Evolutionary conservation across 1,284 basidiomycete species (phyloP).

Genomic region (Ceraceosorus guamensis): DNA sequence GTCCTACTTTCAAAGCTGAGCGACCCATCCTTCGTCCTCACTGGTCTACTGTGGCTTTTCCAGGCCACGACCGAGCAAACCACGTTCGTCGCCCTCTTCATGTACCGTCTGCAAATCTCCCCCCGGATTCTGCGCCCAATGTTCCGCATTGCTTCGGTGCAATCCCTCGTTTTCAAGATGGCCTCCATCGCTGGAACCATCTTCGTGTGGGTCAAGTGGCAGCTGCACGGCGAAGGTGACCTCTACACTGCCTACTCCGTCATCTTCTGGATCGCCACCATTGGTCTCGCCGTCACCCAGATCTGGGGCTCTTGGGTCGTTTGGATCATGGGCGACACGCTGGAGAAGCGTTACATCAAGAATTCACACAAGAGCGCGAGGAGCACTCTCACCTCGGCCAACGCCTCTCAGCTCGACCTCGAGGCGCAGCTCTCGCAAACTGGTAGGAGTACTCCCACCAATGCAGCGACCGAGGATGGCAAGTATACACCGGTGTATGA

Average conservation of each 20-base stretch:
- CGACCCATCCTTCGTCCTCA: constrained; percentile 15
- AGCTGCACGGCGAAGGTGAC: neutral
- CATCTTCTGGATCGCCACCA: constrained; percentile 15
- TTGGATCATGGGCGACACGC: constrained; percentile 14
- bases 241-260: constrained; percentile 9
- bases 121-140: constrained; percentile 1
- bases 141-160: constrained; percentile 13
- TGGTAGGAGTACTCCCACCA: too few relatives aligned
- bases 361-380: neutral
- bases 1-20: constrained; percentile 12
- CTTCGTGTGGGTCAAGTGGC: constrained; percentile 17
- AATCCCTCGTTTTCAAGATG: constrained; percentile 20
- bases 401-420: too few relatives aligned
- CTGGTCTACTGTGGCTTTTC: constrained; percentile 17
- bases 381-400: too few relatives aligned
- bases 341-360: constrained; percentile 13
- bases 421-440: too few relatives aligned
- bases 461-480: too few relatives aligned
- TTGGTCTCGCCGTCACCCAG: constrained; percentile 14
- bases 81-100: constrained; percentile 15
- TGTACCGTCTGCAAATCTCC: constrained; percentile 14
- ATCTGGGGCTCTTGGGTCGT: constrained; percentile 18
- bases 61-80: constrained; percentile 22
- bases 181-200: constrained; percentile 16
- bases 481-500: too few relatives aligned